These are phyloP conservation scores for Entoloma clypeatum DNA, from an alignment of 1,284 basidiomycete species.

Conservation along the genomic window DNA sequence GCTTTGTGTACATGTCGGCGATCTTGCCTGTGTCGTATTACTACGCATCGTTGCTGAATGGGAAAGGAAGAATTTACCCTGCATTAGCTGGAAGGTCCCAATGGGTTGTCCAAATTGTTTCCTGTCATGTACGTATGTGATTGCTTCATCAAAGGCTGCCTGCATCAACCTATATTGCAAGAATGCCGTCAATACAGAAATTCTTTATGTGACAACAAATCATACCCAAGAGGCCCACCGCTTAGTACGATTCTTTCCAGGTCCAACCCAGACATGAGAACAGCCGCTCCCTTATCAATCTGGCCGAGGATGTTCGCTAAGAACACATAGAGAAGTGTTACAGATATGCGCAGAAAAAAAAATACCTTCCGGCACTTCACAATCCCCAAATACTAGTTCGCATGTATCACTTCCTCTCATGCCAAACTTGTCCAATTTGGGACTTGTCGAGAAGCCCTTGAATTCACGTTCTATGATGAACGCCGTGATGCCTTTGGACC, in stretches of 20 bases:
- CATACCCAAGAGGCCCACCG: constrained; percentile 66
- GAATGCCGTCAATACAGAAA: constrained; percentile 6
- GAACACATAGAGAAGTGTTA: constrained; percentile 14
- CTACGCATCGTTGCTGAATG: neutral
- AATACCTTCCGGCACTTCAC: constrained; percentile 79
- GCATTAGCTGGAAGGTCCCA: constrained; percentile 95
- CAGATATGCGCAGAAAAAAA: constrained; percentile 7
- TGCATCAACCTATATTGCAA: constrained; percentile 77
- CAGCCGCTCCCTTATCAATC: constrained; percentile 76
- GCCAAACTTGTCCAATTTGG: constrained; percentile 92
- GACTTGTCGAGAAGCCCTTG: constrained; percentile 84
- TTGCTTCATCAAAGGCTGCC: constrained; percentile 85
- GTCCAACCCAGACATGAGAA: constrained; percentile 94
- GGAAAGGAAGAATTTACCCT: constrained; percentile 51
- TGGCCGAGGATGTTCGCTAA: constrained; percentile 82
- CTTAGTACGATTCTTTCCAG: constrained; percentile 89
- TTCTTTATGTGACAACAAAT: constrained; percentile 2
- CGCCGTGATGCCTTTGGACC: constrained; percentile 88
- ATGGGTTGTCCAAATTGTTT: constrained; percentile 87
- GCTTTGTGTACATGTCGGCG: constrained; percentile 94
- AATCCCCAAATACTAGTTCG: constrained; percentile 90
- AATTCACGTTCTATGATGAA: constrained; percentile 86
- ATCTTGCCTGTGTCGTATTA: constrained; percentile 53
- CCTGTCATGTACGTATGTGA: constrained; percentile 88
- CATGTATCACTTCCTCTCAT: constrained; percentile 96